Percentiles rank a stretch among this genome's conserved stretches.
Evolutionary conservation across 75 land plant genomes (phyloP).

Genomic region (Isoetes taiwanensis): DNA sequence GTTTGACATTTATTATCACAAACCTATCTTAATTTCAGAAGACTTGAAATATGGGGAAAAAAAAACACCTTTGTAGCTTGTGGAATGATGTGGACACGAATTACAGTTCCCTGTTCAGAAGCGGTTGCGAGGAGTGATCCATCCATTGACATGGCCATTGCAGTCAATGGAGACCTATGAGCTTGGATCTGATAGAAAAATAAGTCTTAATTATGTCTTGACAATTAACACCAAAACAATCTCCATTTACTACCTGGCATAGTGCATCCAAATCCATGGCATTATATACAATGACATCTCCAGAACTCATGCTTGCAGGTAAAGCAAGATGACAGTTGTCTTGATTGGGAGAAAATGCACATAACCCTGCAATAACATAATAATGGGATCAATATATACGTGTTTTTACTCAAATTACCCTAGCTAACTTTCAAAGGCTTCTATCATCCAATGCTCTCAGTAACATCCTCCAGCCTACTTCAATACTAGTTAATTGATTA

Average conservation of each 20-base stretch:
- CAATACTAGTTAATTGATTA: no score
- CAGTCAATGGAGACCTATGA: slow-evolving; percentile 52
- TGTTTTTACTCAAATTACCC: no score
- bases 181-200: slow-evolving; percentile 53
- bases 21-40: neutral
- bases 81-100: slow-evolving; percentile 64
- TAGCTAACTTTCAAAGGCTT: no score
- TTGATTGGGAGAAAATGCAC: slow-evolving; percentile 58
- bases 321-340: slow-evolving; percentile 65
- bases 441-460: no score
- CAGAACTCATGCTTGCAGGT: slow-evolving; percentile 57
- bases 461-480: no score
- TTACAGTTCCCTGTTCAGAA: slow-evolving; percentile 69
- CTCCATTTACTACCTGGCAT: slow-evolving; percentile 45
- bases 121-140: slow-evolving; percentile 70
- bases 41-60: neutral
- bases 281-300: slow-evolving; percentile 53
- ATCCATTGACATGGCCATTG: slow-evolving; percentile 53
- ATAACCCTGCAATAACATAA: slow-evolving; percentile 32
- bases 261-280: slow-evolving; percentile 57
- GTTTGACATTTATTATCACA: neutral
- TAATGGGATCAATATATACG: neutral
- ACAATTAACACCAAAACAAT: neutral
- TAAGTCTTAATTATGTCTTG: neutral
- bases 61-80: slow-evolving; percentile 50